Percentiles rank a stretch among this genome's conserved stretches.
phyloP scores from a whole-genome alignment of 345 rosid species.

The Arabidopsis suecica region DNA sequence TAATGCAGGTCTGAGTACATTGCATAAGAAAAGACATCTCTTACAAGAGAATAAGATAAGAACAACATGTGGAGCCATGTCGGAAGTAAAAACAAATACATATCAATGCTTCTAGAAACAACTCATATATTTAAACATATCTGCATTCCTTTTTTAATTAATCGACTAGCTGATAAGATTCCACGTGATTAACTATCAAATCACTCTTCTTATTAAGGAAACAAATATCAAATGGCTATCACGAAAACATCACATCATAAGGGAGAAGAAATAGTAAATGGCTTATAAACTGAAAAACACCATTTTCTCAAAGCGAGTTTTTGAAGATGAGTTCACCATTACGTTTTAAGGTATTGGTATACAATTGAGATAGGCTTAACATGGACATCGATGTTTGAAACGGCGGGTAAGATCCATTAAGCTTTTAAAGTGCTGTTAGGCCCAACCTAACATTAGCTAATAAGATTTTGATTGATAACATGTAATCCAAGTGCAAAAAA shows the following conservation, averaged over 20 bases:
- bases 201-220: too few relatives aligned
- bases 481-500: background rate
- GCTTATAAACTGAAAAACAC: background rate
- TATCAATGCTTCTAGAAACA: slow-evolving; percentile 33
- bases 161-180: background rate
- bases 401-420: background rate
- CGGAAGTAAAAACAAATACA: background rate
- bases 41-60: slow-evolving; percentile 8
- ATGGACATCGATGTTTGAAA: too few relatives aligned
- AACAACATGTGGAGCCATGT: slow-evolving; percentile 37
- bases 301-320: background rate
- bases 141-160: background rate
- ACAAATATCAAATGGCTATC: background rate
- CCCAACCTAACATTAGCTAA: background rate
- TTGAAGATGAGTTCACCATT: background rate
- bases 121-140: background rate
- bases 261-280: background rate
- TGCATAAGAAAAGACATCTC: slow-evolving; percentile 1
- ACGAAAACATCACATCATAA: background rate
- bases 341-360: background rate
- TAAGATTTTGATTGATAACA: background rate
- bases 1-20: background rate
- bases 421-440: background rate
- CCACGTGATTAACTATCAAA: background rate
- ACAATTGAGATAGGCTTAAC: too few relatives aligned